These are phyloP conservation scores for Candida nanaspora DNA, from an alignment of 805 yeast species.

Conservation along the genomic window DNA sequence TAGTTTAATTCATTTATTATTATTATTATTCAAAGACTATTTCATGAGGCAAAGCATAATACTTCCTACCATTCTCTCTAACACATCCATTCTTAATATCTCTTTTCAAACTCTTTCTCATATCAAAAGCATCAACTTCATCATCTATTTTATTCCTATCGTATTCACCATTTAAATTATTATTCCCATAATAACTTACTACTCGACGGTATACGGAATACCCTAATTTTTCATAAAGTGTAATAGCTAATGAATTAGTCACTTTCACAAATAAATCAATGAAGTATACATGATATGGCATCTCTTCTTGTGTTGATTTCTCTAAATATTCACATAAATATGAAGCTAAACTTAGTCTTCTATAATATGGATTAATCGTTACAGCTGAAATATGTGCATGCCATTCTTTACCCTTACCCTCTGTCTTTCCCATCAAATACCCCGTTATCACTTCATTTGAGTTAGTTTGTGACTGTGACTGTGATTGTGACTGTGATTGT, in stretches of 20 bases:
- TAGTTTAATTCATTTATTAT: no score
- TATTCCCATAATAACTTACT: slow-evolving; percentile 72
- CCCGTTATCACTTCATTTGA: slow-evolving; percentile 39
- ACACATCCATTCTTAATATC: slow-evolving; percentile 48
- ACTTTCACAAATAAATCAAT: slow-evolving; percentile 90
- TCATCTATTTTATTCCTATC: slow-evolving; percentile 46
- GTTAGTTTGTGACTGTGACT: no score
- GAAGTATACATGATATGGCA: slow-evolving; percentile 75
- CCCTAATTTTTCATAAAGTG: slow-evolving; percentile 79
- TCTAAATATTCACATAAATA: slow-evolving; percentile 69
- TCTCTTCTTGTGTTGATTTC: slow-evolving; percentile 55
- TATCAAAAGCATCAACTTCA: slow-evolving; percentile 79
- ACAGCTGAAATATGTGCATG: slow-evolving; percentile 97
- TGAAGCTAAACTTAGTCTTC: slow-evolving; percentile 84
- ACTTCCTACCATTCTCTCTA: slow-evolving; percentile 52
- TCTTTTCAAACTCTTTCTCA: slow-evolving; percentile 60
- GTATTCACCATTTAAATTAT: slow-evolving; percentile 27
- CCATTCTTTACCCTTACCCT: slow-evolving; percentile 82
- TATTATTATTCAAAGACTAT: no score
- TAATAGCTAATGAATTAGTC: slow-evolving; percentile 72
- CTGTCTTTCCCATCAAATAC: slow-evolving; percentile 94
- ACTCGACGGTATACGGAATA: slow-evolving; percentile 83
- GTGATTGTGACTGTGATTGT: no score
- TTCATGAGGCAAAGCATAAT: slow-evolving; percentile 60
- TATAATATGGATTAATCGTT: slow-evolving; percentile 73